A percentile compares a stretch with the other conserved stretches of the same genome.
These are phyloP conservation scores for Terana coerulea DNA, from an alignment of 768 basidiomycete species.

Conservation along the genomic window DNA sequence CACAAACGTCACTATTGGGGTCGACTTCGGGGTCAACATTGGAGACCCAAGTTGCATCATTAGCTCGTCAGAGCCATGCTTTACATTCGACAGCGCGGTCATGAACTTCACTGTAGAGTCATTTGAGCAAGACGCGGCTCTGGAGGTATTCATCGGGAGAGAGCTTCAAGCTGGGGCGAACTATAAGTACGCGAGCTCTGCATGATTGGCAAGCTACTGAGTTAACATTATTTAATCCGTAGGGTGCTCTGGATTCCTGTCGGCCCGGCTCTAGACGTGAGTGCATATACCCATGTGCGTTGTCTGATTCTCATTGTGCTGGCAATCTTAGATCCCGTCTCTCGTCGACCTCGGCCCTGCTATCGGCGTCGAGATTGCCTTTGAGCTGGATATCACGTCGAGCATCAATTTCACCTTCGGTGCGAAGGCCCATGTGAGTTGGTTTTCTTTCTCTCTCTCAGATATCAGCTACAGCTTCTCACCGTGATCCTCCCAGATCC, in stretches of 20 bases:
- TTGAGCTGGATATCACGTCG: slow-evolving; percentile 3
- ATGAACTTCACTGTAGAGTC: slow-evolving; percentile 9
- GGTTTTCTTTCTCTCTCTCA: no score
- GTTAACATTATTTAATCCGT: not conserved
- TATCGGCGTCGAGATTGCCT: slow-evolving; percentile 5
- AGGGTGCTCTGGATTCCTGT: not conserved
- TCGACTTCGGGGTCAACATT: slow-evolving; percentile 3
- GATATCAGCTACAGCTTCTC: no score
- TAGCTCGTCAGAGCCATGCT: not conserved
- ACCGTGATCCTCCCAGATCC: slow-evolving; percentile 1
- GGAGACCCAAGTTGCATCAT: not conserved
- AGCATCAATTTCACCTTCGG: slow-evolving; percentile 10
- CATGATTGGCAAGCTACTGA: no score
- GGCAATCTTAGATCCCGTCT: not conserved
- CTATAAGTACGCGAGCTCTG: not conserved
- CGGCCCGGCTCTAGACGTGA: not conserved
- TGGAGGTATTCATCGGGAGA: slow-evolving; percentile 4
- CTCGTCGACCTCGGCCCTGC: slow-evolving; percentile 6
- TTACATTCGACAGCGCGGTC: slow-evolving; percentile 1
- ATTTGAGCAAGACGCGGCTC: slow-evolving; percentile 5
- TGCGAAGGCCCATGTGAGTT: slow-evolving; percentile 2
- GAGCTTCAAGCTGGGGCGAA: not conserved
- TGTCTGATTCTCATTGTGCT: not conserved
- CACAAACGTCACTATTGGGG: slow-evolving; percentile 9
- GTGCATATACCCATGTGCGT: not conserved